phyloP scores from a whole-genome alignment of 2,329 filamentous ascomycete genomes.

The Colletotrichum karsti region DNA sequence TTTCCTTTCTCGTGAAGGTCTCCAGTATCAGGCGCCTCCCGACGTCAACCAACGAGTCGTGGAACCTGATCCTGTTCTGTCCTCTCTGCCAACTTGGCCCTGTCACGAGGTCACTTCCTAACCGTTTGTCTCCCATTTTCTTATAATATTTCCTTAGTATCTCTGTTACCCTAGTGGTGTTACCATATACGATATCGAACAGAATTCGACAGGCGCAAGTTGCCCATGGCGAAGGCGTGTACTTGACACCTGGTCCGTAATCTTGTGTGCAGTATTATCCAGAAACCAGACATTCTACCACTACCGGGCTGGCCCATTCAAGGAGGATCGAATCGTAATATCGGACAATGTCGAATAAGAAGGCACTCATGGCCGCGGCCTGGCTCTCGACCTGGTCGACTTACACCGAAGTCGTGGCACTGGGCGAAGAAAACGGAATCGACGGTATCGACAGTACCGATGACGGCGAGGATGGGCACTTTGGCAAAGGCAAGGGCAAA shows the following conservation, averaged over 20 bases:
- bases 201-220: not conserved
- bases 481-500: conserved; percentile 6
- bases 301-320: conserved; percentile 16
- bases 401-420: not conserved
- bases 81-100: not conserved
- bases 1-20: not conserved
- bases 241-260: not conserved
- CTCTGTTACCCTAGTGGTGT: not conserved
- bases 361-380: not conserved
- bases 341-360: conserved; percentile 11
- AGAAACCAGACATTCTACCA: not conserved
- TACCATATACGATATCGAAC: not conserved
- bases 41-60: conserved; percentile 12
- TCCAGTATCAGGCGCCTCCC: conserved; percentile 13
- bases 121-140: conserved; percentile 23
- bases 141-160: not conserved
- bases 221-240: not conserved
- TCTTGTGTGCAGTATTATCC: not conserved
- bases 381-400: not conserved
- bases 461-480: not conserved
- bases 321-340: not conserved
- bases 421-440: not conserved
- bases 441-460: not conserved
- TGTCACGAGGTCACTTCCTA: not conserved
- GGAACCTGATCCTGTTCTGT: not conserved